These are phyloP conservation scores for Bipolaris cookei DNA, from an alignment of 2,329 filamentous ascomycete species.

Conservation along the genomic window DNA sequence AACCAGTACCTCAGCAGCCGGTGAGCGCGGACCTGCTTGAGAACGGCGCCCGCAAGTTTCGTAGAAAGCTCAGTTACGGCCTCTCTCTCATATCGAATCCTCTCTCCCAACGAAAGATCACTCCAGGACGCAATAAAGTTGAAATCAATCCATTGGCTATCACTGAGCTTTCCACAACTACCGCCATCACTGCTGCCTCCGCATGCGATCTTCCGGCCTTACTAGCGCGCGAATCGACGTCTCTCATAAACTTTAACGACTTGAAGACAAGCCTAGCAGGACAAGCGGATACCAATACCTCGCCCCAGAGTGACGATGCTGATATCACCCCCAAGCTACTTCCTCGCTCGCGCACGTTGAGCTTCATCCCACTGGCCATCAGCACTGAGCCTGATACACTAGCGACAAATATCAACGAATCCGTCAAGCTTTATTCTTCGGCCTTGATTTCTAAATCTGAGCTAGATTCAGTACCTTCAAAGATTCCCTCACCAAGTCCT, in stretches of 20 bases:
- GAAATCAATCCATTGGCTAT: conserved; percentile 20
- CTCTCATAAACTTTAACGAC: conserved; percentile 1
- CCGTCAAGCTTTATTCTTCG: conserved; percentile 8
- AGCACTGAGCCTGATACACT: conserved; percentile 19
- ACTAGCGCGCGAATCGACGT: conserved; percentile 7
- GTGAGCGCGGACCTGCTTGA: conserved; percentile 12
- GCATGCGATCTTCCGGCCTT: conserved; percentile 20
- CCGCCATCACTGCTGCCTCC: conserved; percentile 7
- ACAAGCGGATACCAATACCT: not conserved
- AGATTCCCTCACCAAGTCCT: conserved; percentile 42
- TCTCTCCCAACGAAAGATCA: conserved; percentile 39
- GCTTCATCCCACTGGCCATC: conserved; percentile 41
- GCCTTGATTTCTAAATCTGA: conserved; percentile 13
- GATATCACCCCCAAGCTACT: conserved; percentile 29
- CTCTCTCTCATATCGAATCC: conserved; percentile 43
- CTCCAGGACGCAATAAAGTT: conserved; percentile 20
- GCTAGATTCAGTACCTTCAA: conserved; percentile 22
- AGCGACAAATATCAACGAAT: conserved; percentile 8
- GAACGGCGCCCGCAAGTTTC: conserved; percentile 35
- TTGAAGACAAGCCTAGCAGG: conserved; percentile 1
- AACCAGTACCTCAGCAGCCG: conserved; percentile 21
- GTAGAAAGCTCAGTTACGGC: conserved; percentile 44
- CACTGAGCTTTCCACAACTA: conserved; percentile 12
- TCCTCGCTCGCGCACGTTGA: conserved; percentile 41
- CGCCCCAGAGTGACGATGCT: conserved; percentile 7